These are phyloP conservation scores for Melampsora occidentalis DNA, from an alignment of 1,284 basidiomycete genomes.

Conservation along the genomic window DNA sequence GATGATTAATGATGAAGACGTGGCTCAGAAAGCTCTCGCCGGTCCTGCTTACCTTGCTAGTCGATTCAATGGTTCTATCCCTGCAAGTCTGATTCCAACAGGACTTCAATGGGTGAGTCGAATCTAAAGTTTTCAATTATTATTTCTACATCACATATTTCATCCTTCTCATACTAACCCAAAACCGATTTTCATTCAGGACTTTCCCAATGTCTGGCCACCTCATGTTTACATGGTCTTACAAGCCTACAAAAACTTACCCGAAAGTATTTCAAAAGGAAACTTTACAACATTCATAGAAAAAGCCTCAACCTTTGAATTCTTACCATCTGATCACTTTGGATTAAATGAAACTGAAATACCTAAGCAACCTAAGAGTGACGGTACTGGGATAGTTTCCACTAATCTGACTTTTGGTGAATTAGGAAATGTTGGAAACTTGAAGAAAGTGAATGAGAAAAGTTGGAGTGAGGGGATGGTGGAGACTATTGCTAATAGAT, in stretches of 20 bases:
- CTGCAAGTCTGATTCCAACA: constrained; percentile 68
- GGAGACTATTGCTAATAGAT: constrained; percentile 67
- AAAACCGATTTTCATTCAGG: constrained; percentile 47
- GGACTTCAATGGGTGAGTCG: constrained; percentile 69
- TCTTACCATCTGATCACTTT: constrained; percentile 72
- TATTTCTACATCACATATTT: too few species aligned
- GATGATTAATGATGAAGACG: constrained; percentile 60
- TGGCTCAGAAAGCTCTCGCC: constrained; percentile 64
- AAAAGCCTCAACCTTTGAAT: constrained; percentile 63
- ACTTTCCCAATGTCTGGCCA: constrained; percentile 62
- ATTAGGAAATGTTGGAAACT: constrained; percentile 64
- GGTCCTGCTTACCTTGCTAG: constrained; percentile 66
- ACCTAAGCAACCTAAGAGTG: constrained; percentile 63
- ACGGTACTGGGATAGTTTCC: constrained; percentile 24
- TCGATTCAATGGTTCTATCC: constrained; percentile 77
- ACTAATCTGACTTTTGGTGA: constrained; percentile 62
- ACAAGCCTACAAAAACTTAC: constrained; percentile 70
- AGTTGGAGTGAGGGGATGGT: constrained; percentile 66
- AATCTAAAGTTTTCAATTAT: too few species aligned
- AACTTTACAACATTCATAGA: constrained; percentile 59
- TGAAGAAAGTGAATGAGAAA: constrained; percentile 56
- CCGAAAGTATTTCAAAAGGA: constrained; percentile 64
- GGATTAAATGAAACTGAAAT: constrained; percentile 66
- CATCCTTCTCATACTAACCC: too few species aligned
- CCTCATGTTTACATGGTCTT: constrained; percentile 67